A percentile compares a stretch with the other conserved stretches of the same genome.
Conservation (phyloP, 257 asterid species). For the Capsicum pubescens region DNA sequence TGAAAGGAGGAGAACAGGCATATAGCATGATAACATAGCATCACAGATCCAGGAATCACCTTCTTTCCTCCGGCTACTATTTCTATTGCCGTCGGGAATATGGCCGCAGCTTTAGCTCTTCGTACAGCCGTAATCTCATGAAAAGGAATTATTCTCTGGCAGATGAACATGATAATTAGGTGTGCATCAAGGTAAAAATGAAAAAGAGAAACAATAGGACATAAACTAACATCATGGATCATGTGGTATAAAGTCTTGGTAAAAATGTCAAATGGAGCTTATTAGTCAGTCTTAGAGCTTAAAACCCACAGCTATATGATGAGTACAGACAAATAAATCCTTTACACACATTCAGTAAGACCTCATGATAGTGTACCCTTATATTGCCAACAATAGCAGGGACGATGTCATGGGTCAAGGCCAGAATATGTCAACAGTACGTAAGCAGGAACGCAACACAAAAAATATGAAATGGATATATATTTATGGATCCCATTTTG, state of each 20-base stretch:
- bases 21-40: background rate
- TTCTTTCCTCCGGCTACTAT: slow-evolving; percentile 81
- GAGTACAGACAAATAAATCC: slow-evolving; percentile 1
- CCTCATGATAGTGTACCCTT: slow-evolving; percentile 14
- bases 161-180: slow-evolving; percentile 28
- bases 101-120: slow-evolving; percentile 91
- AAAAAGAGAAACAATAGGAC: background rate
- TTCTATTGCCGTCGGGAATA: slow-evolving; percentile 97
- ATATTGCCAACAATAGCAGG: slow-evolving; percentile 16
- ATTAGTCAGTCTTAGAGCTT: slow-evolving; percentile 24
- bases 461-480: background rate
- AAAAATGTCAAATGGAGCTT: slow-evolving; percentile 17
- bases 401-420: background rate
- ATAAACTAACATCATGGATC: background rate
- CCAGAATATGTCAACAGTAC: slow-evolving; percentile 2
- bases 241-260: background rate
- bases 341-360: background rate
- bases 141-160: slow-evolving; percentile 80
- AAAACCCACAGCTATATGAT: background rate
- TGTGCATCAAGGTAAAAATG: slow-evolving; percentile 4
- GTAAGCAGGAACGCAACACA: background rate
- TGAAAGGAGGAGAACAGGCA: slow-evolving; percentile 10
- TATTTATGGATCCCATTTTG: background rate
- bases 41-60: slow-evolving; percentile 50
- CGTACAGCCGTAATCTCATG: slow-evolving; percentile 76